phyloP scores from a whole-genome alignment of 352 stramenopile genomes.

The Blastocystis sp. region DNA sequence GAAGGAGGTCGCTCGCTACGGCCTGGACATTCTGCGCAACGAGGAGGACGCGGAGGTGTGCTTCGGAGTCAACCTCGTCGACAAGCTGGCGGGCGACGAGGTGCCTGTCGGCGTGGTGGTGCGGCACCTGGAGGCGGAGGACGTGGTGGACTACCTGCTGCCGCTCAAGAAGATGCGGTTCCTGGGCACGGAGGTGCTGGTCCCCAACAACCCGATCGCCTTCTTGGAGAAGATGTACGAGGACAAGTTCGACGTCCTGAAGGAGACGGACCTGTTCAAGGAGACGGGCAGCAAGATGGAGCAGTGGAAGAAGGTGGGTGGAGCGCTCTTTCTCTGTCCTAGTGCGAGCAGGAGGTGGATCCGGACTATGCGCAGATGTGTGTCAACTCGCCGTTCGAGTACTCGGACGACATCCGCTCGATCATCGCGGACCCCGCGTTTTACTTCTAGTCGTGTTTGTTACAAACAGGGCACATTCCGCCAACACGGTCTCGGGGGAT shows the following conservation, averaged over 20 bases:
- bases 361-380: neutral
- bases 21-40: conserved; percentile 30
- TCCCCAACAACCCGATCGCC: conserved; percentile 41
- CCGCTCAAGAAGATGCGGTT: conserved; percentile 50
- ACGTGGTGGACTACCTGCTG: neutral
- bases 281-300: neutral
- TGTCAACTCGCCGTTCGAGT: conserved; percentile 28
- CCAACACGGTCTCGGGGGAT: conserved; percentile 76
- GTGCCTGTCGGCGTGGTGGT: conserved; percentile 8
- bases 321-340: neutral
- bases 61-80: conserved; percentile 19
- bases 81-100: neutral
- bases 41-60: conserved; percentile 42
- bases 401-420: neutral
- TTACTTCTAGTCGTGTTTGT: conserved; percentile 2
- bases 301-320: neutral
- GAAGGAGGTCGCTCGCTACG: conserved; percentile 7
- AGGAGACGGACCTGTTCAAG: conserved; percentile 31
- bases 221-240: conserved; percentile 48
- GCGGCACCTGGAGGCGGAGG: neutral
- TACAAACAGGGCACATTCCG: conserved; percentile 19
- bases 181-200: neutral
- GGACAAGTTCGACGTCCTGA: conserved; percentile 5
- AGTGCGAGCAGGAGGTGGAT: conserved; percentile 25
- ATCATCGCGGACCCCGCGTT: neutral